Evolutionary conservation across 352 stramenopile species (phyloP).

Genomic region (Aphanomyces stellatus): DNA sequence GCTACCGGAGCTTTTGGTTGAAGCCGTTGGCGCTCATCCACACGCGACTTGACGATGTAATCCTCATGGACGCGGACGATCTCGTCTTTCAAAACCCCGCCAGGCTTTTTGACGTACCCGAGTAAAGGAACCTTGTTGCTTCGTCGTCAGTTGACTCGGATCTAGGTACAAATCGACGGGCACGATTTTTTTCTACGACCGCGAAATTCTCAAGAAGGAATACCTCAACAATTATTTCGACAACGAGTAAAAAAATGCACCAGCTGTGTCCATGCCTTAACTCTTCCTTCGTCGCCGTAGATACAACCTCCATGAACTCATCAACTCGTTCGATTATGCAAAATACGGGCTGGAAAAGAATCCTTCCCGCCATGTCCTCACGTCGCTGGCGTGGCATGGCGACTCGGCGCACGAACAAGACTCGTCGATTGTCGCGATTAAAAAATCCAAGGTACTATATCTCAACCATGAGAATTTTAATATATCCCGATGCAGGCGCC

Average conservation of each 20-base stretch:
- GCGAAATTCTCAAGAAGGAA: slow-evolving; percentile 38
- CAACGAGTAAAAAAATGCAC: too few relatives aligned
- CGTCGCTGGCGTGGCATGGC: slow-evolving; percentile 35
- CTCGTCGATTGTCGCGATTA: slow-evolving; percentile 43
- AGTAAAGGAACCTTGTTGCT: neutral
- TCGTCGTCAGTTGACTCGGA: neutral
- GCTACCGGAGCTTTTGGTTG: slow-evolving; percentile 15
- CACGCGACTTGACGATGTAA: slow-evolving; percentile 36
- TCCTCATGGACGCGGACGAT: slow-evolving; percentile 49
- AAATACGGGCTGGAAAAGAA: neutral
- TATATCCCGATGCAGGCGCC: neutral
- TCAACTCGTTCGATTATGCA: slow-evolving; percentile 7
- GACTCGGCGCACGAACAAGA: slow-evolving; percentile 51
- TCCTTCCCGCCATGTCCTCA: slow-evolving; percentile 26
- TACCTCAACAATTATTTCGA: slow-evolving; percentile 33
- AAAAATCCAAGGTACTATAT: slow-evolving; percentile 27
- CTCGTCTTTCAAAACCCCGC: slow-evolving; percentile 39
- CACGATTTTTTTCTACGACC: slow-evolving; percentile 62
- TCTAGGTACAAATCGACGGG: slow-evolving; percentile 30
- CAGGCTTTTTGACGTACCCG: slow-evolving; percentile 27
- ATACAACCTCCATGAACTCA: neutral
- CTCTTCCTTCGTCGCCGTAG: neutral
- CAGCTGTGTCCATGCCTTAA: too few relatives aligned
- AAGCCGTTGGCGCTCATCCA: slow-evolving; percentile 30
- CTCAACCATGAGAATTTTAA: neutral